Percentiles rank a stretch among this genome's conserved stretches.
These are phyloP conservation scores for Alternaria viburni DNA, from an alignment of 2,329 filamentous ascomycete genomes.

Conservation along the genomic window DNA sequence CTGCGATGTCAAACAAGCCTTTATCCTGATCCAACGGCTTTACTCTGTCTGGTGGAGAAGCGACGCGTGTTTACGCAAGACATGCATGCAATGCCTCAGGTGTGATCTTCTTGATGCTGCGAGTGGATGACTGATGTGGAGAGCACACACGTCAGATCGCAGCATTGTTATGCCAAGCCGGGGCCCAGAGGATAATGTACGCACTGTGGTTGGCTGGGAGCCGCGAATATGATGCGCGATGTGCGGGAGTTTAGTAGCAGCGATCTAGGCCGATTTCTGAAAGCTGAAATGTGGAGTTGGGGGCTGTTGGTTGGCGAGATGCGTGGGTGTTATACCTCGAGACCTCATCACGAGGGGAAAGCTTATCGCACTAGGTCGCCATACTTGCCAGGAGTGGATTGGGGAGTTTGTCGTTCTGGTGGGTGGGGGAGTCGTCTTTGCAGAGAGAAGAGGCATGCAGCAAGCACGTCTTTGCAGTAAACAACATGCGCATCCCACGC, in stretches of 20 bases:
- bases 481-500: not conserved
- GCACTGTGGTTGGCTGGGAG: slow-evolving; percentile 1
- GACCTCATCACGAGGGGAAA: slow-evolving; percentile 1
- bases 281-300: slow-evolving; percentile 2
- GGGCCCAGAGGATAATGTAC: not conserved
- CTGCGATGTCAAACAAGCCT: not conserved
- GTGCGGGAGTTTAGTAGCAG: not conserved
- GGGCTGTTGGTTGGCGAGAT: not conserved
- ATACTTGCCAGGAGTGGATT: not conserved
- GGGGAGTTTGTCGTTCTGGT: not conserved
- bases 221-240: not conserved
- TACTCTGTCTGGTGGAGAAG: not conserved
- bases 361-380: not conserved
- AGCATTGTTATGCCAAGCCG: not conserved
- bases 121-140: not conserved
- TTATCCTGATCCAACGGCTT: not conserved
- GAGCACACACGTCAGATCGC: slow-evolving; percentile 7
- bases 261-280: not conserved
- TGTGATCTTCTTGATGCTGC: not conserved
- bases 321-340: not conserved
- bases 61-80: not conserved
- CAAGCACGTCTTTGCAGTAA: not conserved
- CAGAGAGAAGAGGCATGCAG: not conserved
- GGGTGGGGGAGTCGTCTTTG: not conserved
- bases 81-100: not conserved